Evolutionary conservation across 345 rosid genomes (phyloP), one percentile per base, ranked within the genome.

Genomic region (Salix suchowensis): DNA sequence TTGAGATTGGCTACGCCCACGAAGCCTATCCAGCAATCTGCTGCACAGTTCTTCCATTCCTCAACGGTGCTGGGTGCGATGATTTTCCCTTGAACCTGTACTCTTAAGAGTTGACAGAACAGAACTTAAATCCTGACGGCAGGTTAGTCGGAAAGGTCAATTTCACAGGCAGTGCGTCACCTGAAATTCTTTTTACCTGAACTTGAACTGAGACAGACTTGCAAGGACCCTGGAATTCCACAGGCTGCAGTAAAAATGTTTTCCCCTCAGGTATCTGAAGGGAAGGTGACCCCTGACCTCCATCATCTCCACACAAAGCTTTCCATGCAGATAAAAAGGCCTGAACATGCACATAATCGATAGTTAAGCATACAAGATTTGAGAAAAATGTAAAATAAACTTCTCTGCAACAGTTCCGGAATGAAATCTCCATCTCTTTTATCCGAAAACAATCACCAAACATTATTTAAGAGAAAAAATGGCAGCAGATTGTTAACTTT

Each of bases 271-370:
- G 82, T 11, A 79, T 74, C 8, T 28, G 46, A 3, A 86, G 83
- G 16, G 61, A 77, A 11, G 79, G 64, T 8, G 54, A 21, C 2
- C 44, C 82, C 5, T 4, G 12, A 61, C 5, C 28, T 70, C 44
- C 77, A 3, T 2, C 24, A 19, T 68, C 61, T 75, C 64, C 72
- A 62, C 87, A 84, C 5, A 74, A 2, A 34, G 46, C 72, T 68
- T 34, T 48, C 88, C 88, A 82, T 13, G 85, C 77, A 32, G 66
- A 73, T 4, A 32, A 2, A 64, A 86, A 86, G 1, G 88, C 88
- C 88, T 83, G 9, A 34, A 19, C 4, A 64, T 23, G 30, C 5
- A 39, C 67, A 62, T 23, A 26, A 28, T 40, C 44, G 44, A 40
- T 40, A 40, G 44, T 40, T 9, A 40, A 40, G 37, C 37, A 36